Evolutionary conservation across 2,329 filamentous ascomycete genomes (phyloP).

Genomic region (Hymenoscyphus albidus): DNA sequence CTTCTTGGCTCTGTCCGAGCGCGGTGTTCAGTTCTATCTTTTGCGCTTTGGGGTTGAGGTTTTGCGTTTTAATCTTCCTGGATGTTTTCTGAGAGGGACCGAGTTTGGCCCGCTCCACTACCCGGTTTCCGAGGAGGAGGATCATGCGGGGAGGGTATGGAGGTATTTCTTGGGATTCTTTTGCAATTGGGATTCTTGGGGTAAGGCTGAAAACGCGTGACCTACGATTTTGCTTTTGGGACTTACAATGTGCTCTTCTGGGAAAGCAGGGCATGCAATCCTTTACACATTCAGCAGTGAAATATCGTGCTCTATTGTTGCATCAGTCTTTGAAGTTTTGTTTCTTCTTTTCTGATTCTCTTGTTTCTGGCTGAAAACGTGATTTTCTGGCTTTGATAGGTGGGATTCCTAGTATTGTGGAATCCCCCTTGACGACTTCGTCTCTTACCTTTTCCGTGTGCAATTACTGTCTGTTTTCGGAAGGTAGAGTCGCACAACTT

Average conservation of each 20-base stretch:
- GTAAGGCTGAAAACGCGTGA: background rate
- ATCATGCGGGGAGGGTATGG: background rate
- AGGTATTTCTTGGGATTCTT: background rate
- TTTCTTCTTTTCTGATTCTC: too few species aligned
- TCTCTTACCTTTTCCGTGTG: background rate
- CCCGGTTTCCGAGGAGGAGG: background rate
- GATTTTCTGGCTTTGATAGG: too few species aligned
- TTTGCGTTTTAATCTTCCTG: background rate
- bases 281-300: background rate
- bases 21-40: background rate
- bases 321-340: background rate
- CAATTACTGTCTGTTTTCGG: background rate
- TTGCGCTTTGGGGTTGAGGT: background rate
- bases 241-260: background rate
- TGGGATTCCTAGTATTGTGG: background rate
- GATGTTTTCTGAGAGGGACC: background rate
- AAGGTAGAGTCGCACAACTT: background rate
- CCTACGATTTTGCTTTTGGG: background rate
- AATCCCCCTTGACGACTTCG: background rate
- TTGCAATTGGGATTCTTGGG: background rate
- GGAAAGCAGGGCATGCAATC: background rate
- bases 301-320: background rate
- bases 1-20: conserved; percentile 1
- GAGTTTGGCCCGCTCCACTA: background rate
- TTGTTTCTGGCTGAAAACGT: too few species aligned